Conservation (phyloP, 345 rosid genomes). For the Stellera chamaejasme region DNA sequence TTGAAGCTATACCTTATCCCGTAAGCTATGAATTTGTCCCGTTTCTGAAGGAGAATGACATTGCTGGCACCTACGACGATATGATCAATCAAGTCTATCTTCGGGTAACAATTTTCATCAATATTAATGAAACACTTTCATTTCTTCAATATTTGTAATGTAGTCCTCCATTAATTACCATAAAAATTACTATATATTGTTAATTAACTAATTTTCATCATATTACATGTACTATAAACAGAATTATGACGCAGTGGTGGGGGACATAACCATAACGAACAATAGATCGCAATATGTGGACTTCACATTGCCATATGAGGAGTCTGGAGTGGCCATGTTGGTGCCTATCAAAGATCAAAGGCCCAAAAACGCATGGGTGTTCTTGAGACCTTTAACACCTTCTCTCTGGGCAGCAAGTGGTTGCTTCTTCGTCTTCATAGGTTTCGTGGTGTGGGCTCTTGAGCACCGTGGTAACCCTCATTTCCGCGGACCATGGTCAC, state of each 20-base stretch:
- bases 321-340: neutral
- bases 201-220: too few relatives aligned
- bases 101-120: slow-evolving; percentile 15
- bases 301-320: neutral
- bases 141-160: too few relatives aligned
- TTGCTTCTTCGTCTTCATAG: neutral
- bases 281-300: neutral
- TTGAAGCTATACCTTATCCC: slow-evolving; percentile 12
- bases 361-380: slow-evolving; percentile 9
- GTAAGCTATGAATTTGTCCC: slow-evolving; percentile 21
- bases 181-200: too few relatives aligned
- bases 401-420: slow-evolving; percentile 2
- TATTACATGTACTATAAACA: too few relatives aligned
- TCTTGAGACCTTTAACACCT: slow-evolving; percentile 11
- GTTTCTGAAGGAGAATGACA: slow-evolving; percentile 13
- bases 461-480: neutral
- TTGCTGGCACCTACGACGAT: slow-evolving; percentile 15
- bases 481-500: neutral
- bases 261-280: too few relatives aligned
- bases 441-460: slow-evolving; percentile 2
- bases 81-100: slow-evolving; percentile 23
- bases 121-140: too few relatives aligned
- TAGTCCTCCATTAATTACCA: neutral
- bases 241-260: too few relatives aligned
- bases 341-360: too few relatives aligned